Evolutionary conservation across 2,329 filamentous ascomycete genomes (phyloP).

Genomic region (Sporothrix brunneoviolacea): DNA sequence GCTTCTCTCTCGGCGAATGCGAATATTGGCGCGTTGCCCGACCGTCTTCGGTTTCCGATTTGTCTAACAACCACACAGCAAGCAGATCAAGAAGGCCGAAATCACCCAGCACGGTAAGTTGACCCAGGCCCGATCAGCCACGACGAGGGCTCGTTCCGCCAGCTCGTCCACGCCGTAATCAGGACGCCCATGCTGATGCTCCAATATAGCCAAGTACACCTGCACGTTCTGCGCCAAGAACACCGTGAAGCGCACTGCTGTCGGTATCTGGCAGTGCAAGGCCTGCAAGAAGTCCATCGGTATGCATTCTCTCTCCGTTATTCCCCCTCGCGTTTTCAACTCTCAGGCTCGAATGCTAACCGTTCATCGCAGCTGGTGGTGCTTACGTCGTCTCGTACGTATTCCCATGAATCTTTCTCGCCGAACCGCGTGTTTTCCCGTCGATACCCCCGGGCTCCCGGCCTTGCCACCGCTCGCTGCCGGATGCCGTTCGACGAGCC

Average conservation of each 20-base stretch:
- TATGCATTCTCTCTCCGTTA: constrained; percentile 3
- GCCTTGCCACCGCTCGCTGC: too few species aligned
- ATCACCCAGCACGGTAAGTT: constrained; percentile 94
- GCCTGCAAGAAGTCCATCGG: constrained; percentile 87
- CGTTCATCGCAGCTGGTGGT: constrained; percentile 52
- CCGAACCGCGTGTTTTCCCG: too few species aligned
- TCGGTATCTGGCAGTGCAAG: constrained; percentile 79
- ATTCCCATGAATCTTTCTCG: too few species aligned
- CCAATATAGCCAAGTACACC: constrained; percentile 81
- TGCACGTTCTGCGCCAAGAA: constrained; percentile 99
- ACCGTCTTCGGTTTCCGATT: neutral
- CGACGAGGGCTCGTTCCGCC: too few species aligned
- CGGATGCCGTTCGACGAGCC: too few species aligned
- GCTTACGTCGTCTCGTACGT: constrained; percentile 97
- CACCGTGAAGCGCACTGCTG: constrained; percentile 68
- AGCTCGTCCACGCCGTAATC: too few species aligned
- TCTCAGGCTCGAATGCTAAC: constrained; percentile 13
- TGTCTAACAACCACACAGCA: constrained; percentile 46
- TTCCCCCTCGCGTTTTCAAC: neutral
- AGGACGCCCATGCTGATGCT: neutral
- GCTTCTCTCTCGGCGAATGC: too few species aligned
- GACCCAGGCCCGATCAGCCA: neutral
- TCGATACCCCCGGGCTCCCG: too few species aligned
- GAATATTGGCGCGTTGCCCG: neutral
- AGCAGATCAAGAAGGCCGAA: constrained; percentile 99